Evolutionary conservation across 164 flowering plant species (phyloP).

Genomic region (Umbilicus rupestris): DNA sequence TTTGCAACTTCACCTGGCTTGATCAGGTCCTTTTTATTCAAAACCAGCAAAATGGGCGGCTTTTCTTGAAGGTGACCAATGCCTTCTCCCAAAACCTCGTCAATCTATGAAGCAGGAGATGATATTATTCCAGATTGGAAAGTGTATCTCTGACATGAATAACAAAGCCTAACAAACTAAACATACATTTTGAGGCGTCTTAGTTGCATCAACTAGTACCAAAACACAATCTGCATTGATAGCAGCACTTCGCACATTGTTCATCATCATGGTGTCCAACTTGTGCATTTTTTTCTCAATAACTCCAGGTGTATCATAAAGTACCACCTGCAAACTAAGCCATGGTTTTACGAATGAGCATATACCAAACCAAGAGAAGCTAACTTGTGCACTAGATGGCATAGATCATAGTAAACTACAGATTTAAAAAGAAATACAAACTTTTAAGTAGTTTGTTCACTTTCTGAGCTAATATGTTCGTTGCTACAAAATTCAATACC

Average conservation of each 20-base stretch:
- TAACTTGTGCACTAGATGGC: neutral
- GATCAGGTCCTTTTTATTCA: slow-evolving; percentile 90
- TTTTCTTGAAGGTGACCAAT: slow-evolving; percentile 42
- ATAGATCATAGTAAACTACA: neutral
- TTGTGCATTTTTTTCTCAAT: slow-evolving; percentile 93
- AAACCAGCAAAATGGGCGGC: slow-evolving; percentile 67
- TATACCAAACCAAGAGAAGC: neutral
- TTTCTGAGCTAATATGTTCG: neutral
- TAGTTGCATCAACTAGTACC: slow-evolving; percentile 87
- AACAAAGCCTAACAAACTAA: slow-evolving; percentile 3
- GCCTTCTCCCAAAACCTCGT: slow-evolving; percentile 79
- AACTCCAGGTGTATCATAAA: slow-evolving; percentile 97
- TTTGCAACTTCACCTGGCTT: slow-evolving; percentile 97
- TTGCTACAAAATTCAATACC: neutral
- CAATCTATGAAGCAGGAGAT: slow-evolving; percentile 44
- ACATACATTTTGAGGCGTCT: slow-evolving; percentile 71
- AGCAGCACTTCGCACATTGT: slow-evolving; percentile 82
- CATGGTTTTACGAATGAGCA: slow-evolving; percentile 1
- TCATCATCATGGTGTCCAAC: slow-evolving; percentile 98
- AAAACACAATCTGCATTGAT: slow-evolving; percentile 85
- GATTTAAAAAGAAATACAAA: neutral
- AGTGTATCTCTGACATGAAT: slow-evolving; percentile 5
- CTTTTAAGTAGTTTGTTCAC: neutral
- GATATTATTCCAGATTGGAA: neutral
- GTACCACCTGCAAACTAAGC: slow-evolving; percentile 69